These are phyloP conservation scores for Alloteropsis angusta DNA, from an alignment of 202 grass and related monocot species.

Conservation along the genomic window DNA sequence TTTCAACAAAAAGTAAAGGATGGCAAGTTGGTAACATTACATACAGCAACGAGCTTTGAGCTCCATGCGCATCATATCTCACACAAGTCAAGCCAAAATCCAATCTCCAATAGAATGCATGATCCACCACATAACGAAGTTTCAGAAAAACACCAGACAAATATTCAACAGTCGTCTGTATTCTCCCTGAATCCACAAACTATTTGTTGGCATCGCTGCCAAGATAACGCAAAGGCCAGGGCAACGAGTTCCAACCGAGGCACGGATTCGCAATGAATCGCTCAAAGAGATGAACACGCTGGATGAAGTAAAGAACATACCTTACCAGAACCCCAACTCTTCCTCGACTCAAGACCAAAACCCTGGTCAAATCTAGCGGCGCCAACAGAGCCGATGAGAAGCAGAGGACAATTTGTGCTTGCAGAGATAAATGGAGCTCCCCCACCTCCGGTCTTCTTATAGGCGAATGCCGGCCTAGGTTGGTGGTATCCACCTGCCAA, in stretches of 20 bases:
- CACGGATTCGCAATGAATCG: background rate
- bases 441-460: slow-evolving; percentile 20
- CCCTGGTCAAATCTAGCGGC: no score
- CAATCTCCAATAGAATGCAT: background rate
- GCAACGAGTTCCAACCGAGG: background rate
- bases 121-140: background rate
- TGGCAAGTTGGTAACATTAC: background rate
- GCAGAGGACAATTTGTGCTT: background rate
- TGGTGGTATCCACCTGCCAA: background rate
- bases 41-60: background rate
- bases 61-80: background rate
- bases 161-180: no score
- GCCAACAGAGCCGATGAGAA: background rate
- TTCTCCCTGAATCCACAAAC: no score
- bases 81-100: background rate
- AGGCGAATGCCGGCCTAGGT: slow-evolving; percentile 7
- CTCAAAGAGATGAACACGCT: background rate
- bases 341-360: background rate
- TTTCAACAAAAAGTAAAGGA: background rate
- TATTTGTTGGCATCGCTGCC: background rate
- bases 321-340: slow-evolving; percentile 1
- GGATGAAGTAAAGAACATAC: slow-evolving; percentile 14
- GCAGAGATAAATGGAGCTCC: background rate
- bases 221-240: background rate
- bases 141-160: background rate